These are phyloP conservation scores for Tulasnella sp. DNA, from an alignment of 768 basidiomycete species.

Conservation along the genomic window DNA sequence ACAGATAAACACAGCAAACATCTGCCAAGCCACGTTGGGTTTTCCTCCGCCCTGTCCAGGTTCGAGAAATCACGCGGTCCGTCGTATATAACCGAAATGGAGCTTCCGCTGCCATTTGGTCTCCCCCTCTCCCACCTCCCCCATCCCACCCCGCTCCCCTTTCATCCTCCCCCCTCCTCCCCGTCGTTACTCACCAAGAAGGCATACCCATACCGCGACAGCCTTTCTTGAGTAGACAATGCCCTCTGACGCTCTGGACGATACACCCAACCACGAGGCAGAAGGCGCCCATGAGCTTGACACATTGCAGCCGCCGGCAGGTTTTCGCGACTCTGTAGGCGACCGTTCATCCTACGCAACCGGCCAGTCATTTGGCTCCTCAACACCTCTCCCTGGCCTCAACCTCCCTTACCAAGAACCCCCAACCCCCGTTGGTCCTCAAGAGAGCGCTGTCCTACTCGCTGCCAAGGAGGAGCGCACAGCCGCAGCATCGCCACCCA, in stretches of 20 bases:
- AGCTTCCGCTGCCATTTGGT: no score
- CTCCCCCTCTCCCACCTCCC: no score
- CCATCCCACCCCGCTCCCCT: no score
- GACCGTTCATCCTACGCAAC: neutral
- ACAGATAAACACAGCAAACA: no score
- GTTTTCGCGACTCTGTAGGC: neutral
- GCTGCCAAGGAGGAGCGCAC: constrained; percentile 1
- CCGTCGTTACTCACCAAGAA: neutral
- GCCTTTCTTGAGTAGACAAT: neutral
- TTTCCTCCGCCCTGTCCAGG: no score
- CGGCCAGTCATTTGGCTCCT: constrained; percentile 4
- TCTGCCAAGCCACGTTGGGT: no score
- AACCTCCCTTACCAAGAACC: constrained; percentile 3
- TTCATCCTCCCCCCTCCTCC: neutral
- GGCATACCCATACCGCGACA: neutral
- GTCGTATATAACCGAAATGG: no score
- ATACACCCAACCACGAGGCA: neutral
- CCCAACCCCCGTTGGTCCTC: neutral
- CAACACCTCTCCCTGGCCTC: neutral
- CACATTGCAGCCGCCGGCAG: constrained; percentile 6
- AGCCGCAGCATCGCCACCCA: neutral
- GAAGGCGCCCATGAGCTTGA: constrained; percentile 1
- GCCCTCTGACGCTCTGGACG: neutral
- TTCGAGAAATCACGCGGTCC: no score
- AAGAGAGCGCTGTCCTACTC: neutral